A percentile compares a stretch with the other conserved stretches of the same genome.
These are phyloP conservation scores for Xylaria sp. DNA, from an alignment of 2,329 filamentous ascomycete species.

Conservation along the genomic window DNA sequence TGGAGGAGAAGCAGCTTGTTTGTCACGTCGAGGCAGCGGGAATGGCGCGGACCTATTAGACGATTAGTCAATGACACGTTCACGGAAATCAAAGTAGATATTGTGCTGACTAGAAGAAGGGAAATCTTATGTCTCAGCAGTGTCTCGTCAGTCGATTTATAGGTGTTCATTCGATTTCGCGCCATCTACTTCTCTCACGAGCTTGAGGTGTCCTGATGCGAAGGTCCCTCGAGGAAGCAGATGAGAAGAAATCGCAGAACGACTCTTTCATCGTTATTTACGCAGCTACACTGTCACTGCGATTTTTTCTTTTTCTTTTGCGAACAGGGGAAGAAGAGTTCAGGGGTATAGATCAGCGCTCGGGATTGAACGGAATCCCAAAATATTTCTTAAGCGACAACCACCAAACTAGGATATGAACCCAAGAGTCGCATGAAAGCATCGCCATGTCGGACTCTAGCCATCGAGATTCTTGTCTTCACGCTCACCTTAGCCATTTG, in stretches of 20 bases:
- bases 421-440: background rate
- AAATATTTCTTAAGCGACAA: background rate
- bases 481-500: background rate
- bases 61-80: background rate
- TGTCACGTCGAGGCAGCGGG: constrained; percentile 1
- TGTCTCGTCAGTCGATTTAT: background rate
- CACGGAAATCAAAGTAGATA: no score
- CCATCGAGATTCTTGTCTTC: background rate
- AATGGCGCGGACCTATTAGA: background rate
- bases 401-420: background rate
- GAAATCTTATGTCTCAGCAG: background rate
- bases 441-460: background rate
- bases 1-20: background rate
- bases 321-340: background rate
- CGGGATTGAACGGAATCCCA: background rate
- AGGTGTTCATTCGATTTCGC: no score
- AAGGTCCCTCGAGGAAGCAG: background rate
- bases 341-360: background rate
- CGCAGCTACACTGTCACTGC: background rate
- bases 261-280: background rate
- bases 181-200: background rate
- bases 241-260: background rate
- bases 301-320: background rate
- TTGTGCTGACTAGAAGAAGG: no score
- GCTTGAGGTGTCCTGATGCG: background rate